Evolutionary conservation across 2,329 filamentous ascomycete species (phyloP).

Genomic region (Colletotrichum eremochloae): DNA sequence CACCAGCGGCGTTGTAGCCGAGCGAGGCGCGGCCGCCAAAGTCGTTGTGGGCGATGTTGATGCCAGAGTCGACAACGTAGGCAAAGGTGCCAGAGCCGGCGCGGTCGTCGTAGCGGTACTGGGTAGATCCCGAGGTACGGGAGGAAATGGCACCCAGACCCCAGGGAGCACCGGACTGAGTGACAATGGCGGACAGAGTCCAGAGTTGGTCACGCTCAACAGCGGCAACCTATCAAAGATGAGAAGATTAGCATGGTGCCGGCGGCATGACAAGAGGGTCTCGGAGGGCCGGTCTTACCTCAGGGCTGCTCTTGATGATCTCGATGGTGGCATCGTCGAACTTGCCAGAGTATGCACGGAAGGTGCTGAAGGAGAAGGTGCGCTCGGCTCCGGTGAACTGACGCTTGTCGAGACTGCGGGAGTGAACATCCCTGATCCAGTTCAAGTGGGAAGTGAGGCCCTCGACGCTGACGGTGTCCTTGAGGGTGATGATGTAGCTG

Average conservation of each 20-base stretch:
- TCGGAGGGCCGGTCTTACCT: conserved; percentile 49
- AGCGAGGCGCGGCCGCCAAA: conserved; percentile 59
- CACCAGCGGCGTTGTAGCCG: conserved; percentile 54
- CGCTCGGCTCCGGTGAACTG: conserved; percentile 37
- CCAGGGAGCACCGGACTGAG: conserved; percentile 56
- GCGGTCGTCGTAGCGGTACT: conserved; percentile 58
- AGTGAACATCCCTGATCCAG: conserved; percentile 49
- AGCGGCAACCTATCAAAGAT: conserved; percentile 50
- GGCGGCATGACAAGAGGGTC: accelerated
- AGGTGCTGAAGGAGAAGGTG: conserved; percentile 47
- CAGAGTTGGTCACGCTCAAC: conserved; percentile 51
- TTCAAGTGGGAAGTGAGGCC: conserved; percentile 48
- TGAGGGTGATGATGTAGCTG: conserved; percentile 62
- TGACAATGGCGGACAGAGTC: conserved; percentile 46
- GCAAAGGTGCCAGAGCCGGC: conserved; percentile 59
- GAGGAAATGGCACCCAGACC: conserved; percentile 62
- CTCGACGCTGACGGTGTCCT: conserved; percentile 49
- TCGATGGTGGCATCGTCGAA: conserved; percentile 59
- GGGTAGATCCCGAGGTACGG: conserved; percentile 49
- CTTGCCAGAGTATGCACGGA: conserved; percentile 59
- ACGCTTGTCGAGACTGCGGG: conserved; percentile 51
- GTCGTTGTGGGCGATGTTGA: conserved; percentile 60
- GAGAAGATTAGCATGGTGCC: conserved; percentile 5
- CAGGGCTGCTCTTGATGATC: conserved; percentile 54
- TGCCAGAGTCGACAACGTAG: conserved; percentile 70